Evolutionary conservation across 345 rosid species (phyloP).

Genomic region (Jatropha curcas): DNA sequence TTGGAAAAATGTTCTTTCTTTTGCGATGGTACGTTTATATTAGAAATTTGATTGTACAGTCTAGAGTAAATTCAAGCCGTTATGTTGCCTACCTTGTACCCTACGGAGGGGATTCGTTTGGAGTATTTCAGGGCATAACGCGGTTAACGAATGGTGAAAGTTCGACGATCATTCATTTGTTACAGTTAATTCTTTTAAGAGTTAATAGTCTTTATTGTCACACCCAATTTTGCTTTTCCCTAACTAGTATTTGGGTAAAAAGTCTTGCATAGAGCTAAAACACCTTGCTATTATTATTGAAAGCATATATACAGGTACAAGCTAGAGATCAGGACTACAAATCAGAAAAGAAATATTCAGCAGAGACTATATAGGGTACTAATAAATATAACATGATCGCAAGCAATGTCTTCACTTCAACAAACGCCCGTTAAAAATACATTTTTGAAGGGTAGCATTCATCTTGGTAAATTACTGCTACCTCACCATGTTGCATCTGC

Average conservation of each 20-base stretch:
- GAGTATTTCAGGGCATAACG: too few relatives aligned
- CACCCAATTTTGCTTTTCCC: too few relatives aligned
- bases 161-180: too few relatives aligned
- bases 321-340: background rate
- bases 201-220: background rate
- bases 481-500: slow-evolving; percentile 26
- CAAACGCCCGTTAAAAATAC: background rate
- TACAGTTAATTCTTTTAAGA: background rate
- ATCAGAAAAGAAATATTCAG: background rate
- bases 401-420: background rate
- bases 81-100: too few relatives aligned
- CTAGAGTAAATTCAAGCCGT: too few relatives aligned
- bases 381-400: background rate
- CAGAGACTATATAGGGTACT: background rate
- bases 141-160: too few relatives aligned
- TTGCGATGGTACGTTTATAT: too few relatives aligned
- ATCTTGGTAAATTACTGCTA: background rate
- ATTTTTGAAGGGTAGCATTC: background rate
- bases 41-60: too few relatives aligned
- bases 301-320: slow-evolving; percentile 13
- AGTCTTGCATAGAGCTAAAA: too few relatives aligned
- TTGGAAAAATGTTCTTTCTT: too few relatives aligned
- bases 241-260: too few relatives aligned
- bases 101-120: too few relatives aligned
- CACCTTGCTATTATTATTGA: background rate